Percentiles rank a stretch among this genome's conserved stretches.
phyloP scores from a whole-genome alignment of 192 early-diverging fungal genomes.

The Pilobolus umbonatus region DNA sequence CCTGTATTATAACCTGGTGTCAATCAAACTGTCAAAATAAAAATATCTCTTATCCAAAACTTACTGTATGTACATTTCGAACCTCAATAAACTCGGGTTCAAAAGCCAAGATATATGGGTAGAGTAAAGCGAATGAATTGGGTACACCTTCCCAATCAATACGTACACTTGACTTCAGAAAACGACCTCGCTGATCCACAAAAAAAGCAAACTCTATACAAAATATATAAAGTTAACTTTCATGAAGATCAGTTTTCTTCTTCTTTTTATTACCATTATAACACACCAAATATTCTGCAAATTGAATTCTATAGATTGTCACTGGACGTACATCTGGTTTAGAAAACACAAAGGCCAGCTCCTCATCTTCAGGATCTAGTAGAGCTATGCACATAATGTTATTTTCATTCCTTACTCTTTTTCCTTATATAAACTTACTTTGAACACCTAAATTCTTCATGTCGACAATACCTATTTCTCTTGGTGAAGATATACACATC shows the following conservation, averaged over 20 bases:
- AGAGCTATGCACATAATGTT: conserved; percentile 33
- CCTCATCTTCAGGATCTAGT: conserved; percentile 78
- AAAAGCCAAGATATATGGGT: conserved; percentile 90
- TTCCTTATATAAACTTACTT: conserved; percentile 34
- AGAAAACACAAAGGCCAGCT: conserved; percentile 76
- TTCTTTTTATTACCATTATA: conserved; percentile 64
- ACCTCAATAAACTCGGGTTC: conserved; percentile 91
- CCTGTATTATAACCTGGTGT: no score
- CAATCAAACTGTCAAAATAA: neutral
- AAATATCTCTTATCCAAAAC: conserved; percentile 19
- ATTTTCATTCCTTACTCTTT: no score
- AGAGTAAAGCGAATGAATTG: conserved; percentile 69
- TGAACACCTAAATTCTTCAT: conserved; percentile 82
- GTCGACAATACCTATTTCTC: conserved; percentile 93
- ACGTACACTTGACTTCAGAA: conserved; percentile 64
- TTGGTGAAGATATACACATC: conserved; percentile 83
- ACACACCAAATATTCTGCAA: conserved; percentile 85
- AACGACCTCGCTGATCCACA: conserved; percentile 80
- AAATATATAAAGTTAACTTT: neutral
- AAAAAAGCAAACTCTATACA: conserved; percentile 84
- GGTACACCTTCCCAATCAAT: conserved; percentile 88
- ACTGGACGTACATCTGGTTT: conserved; percentile 75
- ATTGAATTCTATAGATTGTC: conserved; percentile 72
- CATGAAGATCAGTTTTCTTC: neutral
- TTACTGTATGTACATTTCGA: conserved; percentile 72